These are phyloP conservation scores for Cordyceps pruinosa DNA, from an alignment of 2,329 filamentous ascomycete genomes.

Conservation along the genomic window DNA sequence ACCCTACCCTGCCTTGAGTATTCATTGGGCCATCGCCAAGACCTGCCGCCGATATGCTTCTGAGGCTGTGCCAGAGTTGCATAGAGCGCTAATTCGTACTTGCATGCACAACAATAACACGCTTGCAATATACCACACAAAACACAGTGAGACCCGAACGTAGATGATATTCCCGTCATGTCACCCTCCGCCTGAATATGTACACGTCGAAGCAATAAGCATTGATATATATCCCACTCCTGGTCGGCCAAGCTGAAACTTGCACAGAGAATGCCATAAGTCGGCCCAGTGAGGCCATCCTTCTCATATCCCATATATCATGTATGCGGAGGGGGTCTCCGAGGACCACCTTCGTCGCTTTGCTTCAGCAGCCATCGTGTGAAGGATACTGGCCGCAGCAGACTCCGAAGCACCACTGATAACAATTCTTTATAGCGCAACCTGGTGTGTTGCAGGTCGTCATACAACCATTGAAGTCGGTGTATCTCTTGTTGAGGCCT, in stretches of 20 bases:
- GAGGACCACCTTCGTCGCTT: background rate
- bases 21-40: background rate
- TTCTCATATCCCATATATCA: background rate
- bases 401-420: constrained; percentile 6
- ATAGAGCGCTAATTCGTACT: no score
- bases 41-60: background rate
- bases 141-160: background rate
- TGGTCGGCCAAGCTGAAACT: background rate
- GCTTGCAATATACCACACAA: background rate
- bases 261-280: background rate
- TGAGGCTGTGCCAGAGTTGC: background rate
- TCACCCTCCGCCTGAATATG: background rate
- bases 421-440: constrained; percentile 12
- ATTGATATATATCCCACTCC: background rate
- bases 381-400: background rate
- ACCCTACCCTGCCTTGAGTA: background rate
- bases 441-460: constrained; percentile 5
- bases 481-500: constrained; percentile 13
- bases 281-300: background rate
- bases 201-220: background rate
- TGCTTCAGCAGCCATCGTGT: background rate
- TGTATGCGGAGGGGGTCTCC: background rate
- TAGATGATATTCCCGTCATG: background rate
- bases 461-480: constrained; percentile 10
- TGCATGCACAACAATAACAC: background rate